Base-by-base conservation (phyloP, 1,284 basidiomycete genomes). In the Hemileia vastatrix region DNA sequence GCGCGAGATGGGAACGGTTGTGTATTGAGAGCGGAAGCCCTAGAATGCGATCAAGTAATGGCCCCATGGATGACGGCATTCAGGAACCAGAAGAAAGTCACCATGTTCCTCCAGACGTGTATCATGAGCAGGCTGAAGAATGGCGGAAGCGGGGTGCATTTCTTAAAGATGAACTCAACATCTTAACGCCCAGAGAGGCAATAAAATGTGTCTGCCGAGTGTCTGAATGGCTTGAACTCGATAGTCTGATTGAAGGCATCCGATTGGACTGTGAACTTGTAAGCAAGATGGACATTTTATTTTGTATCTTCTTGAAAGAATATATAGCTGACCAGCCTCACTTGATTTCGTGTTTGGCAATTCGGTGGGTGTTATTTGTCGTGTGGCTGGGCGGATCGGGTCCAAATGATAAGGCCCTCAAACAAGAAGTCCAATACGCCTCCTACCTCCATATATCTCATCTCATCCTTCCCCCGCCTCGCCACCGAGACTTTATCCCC, bases 201-300 rank as follows among this genome's bases (percentile, higher is more conserved):
- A 48, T 24, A 13, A 56, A 82, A 56, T 68, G 62, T 56, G 61
- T 88, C 18, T 86, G 82, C 2, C 81, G 95, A 71, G 81, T 87
- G 6, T 90, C 91, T 13, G 88, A 90, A 64, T 99, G 95, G 95
- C 81, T 99, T 9, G 90, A 96, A 76, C 81, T 98, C 45, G 95
- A 99, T 77, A 86, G 90, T 9, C 79, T 83, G 1, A 92, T 96
- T 76, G 90, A 93, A 72, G 93, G 93, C 79, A 87, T 98, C 64
- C 84, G 95, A 50, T 88, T 94, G 70, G 95, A 99, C 73, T 87
- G 91, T 56, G 95, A 96, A 78, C 86, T 95, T 63, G 90, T 91
- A 76, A 76, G 86, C 54, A 13, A 44, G 32, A 21, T 21, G 13
- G 6, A 15, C 36, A 43, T 63, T 56, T 52, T 60, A 13, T 66